Base-by-base conservation (phyloP, 139 green algal genomes). In the Pseudopediastrum boryanum region DNA sequence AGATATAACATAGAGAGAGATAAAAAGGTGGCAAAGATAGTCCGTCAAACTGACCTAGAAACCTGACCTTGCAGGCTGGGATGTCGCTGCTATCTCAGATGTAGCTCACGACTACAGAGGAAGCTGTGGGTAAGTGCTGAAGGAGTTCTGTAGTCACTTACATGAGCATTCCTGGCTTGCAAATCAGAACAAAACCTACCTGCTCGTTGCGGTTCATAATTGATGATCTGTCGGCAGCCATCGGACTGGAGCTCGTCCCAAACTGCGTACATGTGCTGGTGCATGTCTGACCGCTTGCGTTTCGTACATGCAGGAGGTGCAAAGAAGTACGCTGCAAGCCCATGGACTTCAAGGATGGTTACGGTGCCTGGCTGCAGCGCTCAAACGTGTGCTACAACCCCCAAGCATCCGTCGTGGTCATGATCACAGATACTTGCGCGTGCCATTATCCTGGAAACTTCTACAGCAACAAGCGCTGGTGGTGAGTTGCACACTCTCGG, bases 401-500 rank as follows among this genome's bases (percentile, higher is more conserved):
- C 29, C 66, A 80, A 33, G 23, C 65, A 12, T 69, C 43, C n/a
- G 50, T 86, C 2, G 77, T 86, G 0, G 75, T 88, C 8, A 77
- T 79, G 79, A 43, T 85, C 2, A 83, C 76, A 3, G 84, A 88
- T 48, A 74, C 52, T 19, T 88, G 84, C 71, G 75, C 80, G 23
- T 88, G 84, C 75, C 7, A 80, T 48, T 88, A 86, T 71, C 80
- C 84, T 2, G 19, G 35, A 41, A 88, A 88, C 79, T 71, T 54
- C n/a, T 79, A 69, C 63, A 75, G 44, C 70, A 85, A 85, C 71
- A 85, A 85, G 64, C 66, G 71, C 62, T 77, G 75, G 75, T 86
- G 75, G 72, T 85, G 72, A 48, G 66, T 56, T 29, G 80, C n/a
- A n/a, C n/a, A n/a, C n/a, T n/a, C n/a, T n/a, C n/a, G n/a, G n/a